Conservation (phyloP, 495 filamentous ascomycete species). For the Xylaria cubensis region DNA sequence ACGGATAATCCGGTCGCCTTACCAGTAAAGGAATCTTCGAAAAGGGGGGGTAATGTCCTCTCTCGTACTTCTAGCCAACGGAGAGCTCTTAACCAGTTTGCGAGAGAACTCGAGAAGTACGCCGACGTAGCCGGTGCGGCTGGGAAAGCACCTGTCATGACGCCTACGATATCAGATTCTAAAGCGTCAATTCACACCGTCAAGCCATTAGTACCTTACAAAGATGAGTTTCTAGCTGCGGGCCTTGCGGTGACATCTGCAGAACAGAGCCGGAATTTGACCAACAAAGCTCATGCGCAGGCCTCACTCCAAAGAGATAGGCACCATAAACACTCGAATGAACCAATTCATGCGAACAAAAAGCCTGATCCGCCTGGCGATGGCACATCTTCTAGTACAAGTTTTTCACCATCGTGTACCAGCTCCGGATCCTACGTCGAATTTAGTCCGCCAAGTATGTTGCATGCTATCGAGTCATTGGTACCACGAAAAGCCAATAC, state of each 20-base stretch:
- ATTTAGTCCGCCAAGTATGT: conserved; percentile 35
- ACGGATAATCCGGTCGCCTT: conserved; percentile 23
- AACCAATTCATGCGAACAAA: neutral
- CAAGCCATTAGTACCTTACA: conserved; percentile 52
- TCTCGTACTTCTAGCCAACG: conserved; percentile 48
- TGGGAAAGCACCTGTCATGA: conserved; percentile 38
- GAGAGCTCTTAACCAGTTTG: conserved; percentile 48
- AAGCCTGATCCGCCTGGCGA: conserved; percentile 29
- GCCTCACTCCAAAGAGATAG: neutral
- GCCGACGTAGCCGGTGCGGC: conserved; percentile 37
- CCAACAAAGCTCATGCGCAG: conserved; percentile 16
- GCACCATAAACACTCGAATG: conserved; percentile 21
- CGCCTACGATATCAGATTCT: conserved; percentile 39
- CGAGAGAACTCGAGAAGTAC: conserved; percentile 51
- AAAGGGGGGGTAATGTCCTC: conserved; percentile 9
- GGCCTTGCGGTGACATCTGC: conserved; percentile 58
- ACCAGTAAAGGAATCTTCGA: conserved; percentile 10
- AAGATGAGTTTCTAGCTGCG: conserved; percentile 50
- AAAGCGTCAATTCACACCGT: conserved; percentile 52
- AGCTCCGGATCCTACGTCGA: conserved; percentile 39
- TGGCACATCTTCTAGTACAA: conserved; percentile 14
- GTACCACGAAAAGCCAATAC: conserved; percentile 23
- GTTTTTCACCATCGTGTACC: conserved; percentile 18
- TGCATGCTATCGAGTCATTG: conserved; percentile 27
- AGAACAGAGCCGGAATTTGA: conserved; percentile 44